Conservation (phyloP, 2,329 filamentous ascomycete genomes). For the Orbilia ellipsospora region DNA sequence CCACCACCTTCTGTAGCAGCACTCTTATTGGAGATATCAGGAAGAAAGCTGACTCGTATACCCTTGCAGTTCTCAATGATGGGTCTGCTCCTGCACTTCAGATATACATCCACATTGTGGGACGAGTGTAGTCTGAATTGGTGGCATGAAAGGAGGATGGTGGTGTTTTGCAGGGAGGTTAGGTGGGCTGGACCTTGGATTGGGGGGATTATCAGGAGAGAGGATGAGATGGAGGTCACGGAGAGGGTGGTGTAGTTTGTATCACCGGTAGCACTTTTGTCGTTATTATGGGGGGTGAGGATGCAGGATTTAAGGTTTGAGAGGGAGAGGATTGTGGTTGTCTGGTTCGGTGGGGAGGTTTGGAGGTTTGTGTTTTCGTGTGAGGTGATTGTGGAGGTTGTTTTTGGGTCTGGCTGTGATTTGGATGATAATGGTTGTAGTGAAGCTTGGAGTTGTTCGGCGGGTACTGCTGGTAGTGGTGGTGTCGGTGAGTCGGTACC, state of each 20-base stretch:
- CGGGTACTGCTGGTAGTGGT: not conserved
- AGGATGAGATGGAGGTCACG: conserved; percentile 75
- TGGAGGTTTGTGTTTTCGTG: conserved; percentile 8
- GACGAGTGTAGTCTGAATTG: conserved; percentile 95
- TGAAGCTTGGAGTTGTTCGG: conserved; percentile 40
- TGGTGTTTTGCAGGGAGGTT: conserved; percentile 76
- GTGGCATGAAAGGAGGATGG: conserved; percentile 81
- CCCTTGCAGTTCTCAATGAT: conserved; percentile 90
- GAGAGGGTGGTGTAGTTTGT: conserved; percentile 24
- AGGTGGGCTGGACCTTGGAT: conserved; percentile 85
- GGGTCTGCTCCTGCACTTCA: conserved; percentile 82
- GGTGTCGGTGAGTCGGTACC: not conserved
- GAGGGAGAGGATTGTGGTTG: conserved; percentile 24
- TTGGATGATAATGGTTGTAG: not conserved
- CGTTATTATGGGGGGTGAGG: conserved; percentile 31
- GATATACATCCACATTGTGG: conserved; percentile 81
- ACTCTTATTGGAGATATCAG: conserved; percentile 68
- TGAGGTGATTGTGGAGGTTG: conserved; percentile 3
- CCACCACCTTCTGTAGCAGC: conserved; percentile 62
- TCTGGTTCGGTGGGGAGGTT: conserved; percentile 4
- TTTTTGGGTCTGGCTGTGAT: not conserved
- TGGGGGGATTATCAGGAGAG: conserved; percentile 77
- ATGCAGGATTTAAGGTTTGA: conserved; percentile 31
- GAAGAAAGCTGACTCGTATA: conserved; percentile 82
- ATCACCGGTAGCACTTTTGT: no score